Evolutionary conservation across 1,139 yeast species (phyloP).

Genomic region (Candida pseudocylindracea): DNA sequence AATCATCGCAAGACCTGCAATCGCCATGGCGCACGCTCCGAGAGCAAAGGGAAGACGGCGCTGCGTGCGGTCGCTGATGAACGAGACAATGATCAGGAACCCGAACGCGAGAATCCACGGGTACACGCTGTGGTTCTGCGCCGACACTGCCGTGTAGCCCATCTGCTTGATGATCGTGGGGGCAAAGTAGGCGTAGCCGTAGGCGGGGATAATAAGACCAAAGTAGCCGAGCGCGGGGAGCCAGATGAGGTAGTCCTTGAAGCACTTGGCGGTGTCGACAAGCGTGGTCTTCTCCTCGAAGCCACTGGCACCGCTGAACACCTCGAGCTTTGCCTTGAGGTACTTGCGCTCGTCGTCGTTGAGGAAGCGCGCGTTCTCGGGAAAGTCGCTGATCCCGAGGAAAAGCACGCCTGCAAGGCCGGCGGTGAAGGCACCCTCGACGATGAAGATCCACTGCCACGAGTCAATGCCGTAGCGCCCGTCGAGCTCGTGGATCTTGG

Average conservation of each 20-base stretch:
- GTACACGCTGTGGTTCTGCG: conserved; percentile 46
- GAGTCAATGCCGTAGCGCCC: conserved; percentile 1
- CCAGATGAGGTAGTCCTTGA: conserved; percentile 15
- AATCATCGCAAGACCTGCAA: conserved; percentile 32
- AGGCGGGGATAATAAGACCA: conserved; percentile 41
- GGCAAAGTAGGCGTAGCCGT: conserved; percentile 53
- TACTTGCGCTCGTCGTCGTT: conserved; percentile 9
- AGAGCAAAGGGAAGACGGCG: conserved; percentile 27
- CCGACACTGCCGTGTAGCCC: conserved; percentile 36
- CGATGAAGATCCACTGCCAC: conserved; percentile 1
- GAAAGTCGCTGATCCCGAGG: conserved; percentile 7
- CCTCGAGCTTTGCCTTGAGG: too few relatives aligned
- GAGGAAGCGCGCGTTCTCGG: conserved; percentile 9
- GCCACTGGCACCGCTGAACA: too few relatives aligned
- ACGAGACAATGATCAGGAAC: conserved; percentile 21
- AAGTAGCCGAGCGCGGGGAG: conserved; percentile 37
- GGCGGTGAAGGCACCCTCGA: conserved; percentile 1
- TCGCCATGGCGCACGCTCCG: conserved; percentile 16
- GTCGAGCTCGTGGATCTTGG: conserved; percentile 1
- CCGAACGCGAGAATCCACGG: conserved; percentile 55
- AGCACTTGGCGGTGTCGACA: conserved; percentile 7
- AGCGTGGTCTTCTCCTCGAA: conserved; percentile 6
- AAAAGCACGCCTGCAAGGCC: conserved; percentile 1
- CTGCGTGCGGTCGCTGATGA: conserved; percentile 22
- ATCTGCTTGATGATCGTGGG: conserved; percentile 34